These are phyloP conservation scores for Beauveria sp. DNA, from an alignment of 2,329 filamentous ascomycete species.

Conservation along the genomic window DNA sequence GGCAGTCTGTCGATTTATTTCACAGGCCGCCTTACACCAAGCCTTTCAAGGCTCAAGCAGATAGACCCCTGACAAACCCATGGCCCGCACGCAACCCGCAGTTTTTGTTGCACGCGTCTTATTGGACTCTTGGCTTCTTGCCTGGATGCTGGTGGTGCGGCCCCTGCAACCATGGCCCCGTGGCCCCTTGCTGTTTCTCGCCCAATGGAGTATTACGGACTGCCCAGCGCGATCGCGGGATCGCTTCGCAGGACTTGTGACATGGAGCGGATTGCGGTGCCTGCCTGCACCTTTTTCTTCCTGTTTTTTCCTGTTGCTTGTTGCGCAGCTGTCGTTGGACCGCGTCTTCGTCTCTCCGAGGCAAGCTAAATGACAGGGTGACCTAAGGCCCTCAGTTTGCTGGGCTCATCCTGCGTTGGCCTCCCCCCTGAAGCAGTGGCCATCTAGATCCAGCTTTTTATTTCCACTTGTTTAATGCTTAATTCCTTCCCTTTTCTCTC, in stretches of 20 bases:
- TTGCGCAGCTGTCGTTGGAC: not conserved
- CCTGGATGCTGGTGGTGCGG: not conserved
- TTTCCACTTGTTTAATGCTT: not conserved
- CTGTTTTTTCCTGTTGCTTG: not conserved
- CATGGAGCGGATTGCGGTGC: not conserved
- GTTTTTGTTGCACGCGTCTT: too few species aligned
- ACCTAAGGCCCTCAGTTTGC: not conserved
- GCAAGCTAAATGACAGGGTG: not conserved
- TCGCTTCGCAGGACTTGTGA: not conserved
- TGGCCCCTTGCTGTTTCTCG: not conserved
- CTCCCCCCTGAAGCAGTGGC: not conserved
- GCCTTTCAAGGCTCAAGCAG: too few species aligned
- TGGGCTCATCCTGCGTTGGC: not conserved
- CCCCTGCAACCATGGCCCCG: not conserved
- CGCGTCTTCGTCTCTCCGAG: not conserved
- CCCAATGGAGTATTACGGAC: constrained; percentile 3
- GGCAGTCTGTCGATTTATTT: too few species aligned
- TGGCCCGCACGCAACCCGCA: too few species aligned
- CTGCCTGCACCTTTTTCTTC: not conserved
- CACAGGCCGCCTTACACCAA: too few species aligned
- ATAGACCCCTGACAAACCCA: too few species aligned
- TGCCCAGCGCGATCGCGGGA: constrained; percentile 3
- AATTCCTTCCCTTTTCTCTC: not conserved
- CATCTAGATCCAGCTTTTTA: not conserved
- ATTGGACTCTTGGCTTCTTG: not conserved